These are phyloP conservation scores for Colletotrichum caudatum DNA, from an alignment of 2,329 filamentous ascomycete species.

Conservation along the genomic window DNA sequence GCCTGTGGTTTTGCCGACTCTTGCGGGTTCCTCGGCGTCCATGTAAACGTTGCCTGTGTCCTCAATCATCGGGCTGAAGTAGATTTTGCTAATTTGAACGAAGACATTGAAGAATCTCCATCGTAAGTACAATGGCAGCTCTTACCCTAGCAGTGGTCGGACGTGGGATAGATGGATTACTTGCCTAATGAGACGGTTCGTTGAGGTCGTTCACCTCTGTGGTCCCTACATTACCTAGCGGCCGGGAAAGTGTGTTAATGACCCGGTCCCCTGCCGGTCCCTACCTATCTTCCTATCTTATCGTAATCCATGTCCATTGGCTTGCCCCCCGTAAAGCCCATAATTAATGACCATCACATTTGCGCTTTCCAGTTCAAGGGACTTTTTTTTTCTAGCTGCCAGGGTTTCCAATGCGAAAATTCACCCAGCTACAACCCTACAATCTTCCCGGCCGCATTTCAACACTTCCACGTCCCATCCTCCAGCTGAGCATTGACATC, in stretches of 20 bases:
- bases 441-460: neutral
- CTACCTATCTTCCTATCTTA: conserved; percentile 5
- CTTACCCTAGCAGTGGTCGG: no score
- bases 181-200: neutral
- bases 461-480: neutral
- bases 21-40: conserved; percentile 42
- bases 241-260: neutral
- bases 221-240: neutral
- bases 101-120: conserved; percentile 49
- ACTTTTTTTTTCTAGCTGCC: conserved; percentile 4
- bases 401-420: conserved; percentile 5
- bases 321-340: conserved; percentile 5
- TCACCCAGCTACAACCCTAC: conserved; percentile 19
- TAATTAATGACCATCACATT: conserved; percentile 2
- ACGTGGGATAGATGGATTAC: neutral
- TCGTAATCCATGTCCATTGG: conserved; percentile 2
- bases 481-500: neutral
- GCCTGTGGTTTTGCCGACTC: no score
- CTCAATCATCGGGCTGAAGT: conserved; percentile 53
- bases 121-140: no score
- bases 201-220: neutral
- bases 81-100: conserved; percentile 55
- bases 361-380: conserved; percentile 3
- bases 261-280: neutral
- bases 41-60: conserved; percentile 44